Evolutionary conservation across 345 rosid species (phyloP), one percentile per base, ranked within the genome.

Genomic region (Hypericum perforatum): DNA sequence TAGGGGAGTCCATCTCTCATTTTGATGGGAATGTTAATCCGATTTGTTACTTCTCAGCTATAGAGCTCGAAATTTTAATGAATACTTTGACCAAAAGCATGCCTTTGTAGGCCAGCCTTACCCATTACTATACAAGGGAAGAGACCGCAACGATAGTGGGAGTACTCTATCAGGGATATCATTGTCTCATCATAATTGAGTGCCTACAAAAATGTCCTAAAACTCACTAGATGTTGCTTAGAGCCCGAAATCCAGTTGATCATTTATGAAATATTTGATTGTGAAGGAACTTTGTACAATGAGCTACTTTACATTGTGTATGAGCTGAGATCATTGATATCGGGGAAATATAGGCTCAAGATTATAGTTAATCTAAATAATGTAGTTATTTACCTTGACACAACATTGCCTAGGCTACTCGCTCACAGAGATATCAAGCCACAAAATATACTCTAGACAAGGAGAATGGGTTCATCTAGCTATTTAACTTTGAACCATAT

Each of bases 381-480:
- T 42, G 68, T 12, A 1, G 46, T 58, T 16, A 41, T 62, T 0
- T 56, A 56, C 63, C 60, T 58, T 41, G 67, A 58, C 49, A 42
- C 49, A 14, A 46, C 55, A 37, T 50, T 63, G 41, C 16, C 51
- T 7, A 43, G 43, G 47, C 49, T 55, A 0, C 11, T 59, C n/a
- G 12, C 60, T 11, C 41, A 45, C 16, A 46, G 56, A 38, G 9
- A 36, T 8, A 46, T 64, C 11, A 41, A 9, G 5, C 16, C 54
- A 12, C 0, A 0, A 0, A 56, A 9, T 39, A 50, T 64, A 8
- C 5, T 56, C 10, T 70, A 10, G 43, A 43, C 37, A 16, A 22
- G 32, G 32, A 56, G 14, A 8, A 47, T 6, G 6, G 6, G 15
- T 36, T 1, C 8, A 29, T 63, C 47, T 64, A 64, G 10, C 39